These are phyloP conservation scores for Erodium maritimum DNA, from an alignment of 345 rosid species.

Conservation along the genomic window DNA sequence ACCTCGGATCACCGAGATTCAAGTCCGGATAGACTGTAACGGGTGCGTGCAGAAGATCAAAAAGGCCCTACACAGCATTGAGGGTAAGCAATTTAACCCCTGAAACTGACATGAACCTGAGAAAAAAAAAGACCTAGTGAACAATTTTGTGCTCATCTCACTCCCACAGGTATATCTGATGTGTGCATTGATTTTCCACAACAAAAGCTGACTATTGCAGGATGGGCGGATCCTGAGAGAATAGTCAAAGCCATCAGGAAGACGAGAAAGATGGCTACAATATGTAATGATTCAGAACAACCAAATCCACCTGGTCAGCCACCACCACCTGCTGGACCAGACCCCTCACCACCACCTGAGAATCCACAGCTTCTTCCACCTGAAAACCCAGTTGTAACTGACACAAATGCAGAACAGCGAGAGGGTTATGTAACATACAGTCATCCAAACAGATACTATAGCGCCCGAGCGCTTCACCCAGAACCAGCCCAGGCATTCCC, in stretches of 20 bases:
- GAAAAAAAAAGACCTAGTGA: background rate
- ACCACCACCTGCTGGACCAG: conserved; percentile 28
- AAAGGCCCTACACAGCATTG: conserved; percentile 47
- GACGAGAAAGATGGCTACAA: conserved; percentile 49
- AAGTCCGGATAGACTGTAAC: conserved; percentile 69
- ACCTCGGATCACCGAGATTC: conserved; percentile 48
- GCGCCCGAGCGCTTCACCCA: background rate
- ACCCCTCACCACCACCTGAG: conserved; percentile 1
- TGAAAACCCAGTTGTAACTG: conserved; percentile 1
- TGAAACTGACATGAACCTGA: no score
- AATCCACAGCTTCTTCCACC: background rate
- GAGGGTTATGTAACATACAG: background rate
- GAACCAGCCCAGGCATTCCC: background rate
- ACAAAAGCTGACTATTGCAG: conserved; percentile 50
- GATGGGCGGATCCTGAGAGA: conserved; percentile 65
- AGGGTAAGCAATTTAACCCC: no score
- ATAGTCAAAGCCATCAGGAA: conserved; percentile 53
- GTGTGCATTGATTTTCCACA: conserved; percentile 42
- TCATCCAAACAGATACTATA: background rate
- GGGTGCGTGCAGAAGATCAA: conserved; percentile 75
- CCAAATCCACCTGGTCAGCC: conserved; percentile 29
- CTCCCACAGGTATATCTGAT: conserved; percentile 45
- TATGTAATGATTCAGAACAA: conserved; percentile 34
- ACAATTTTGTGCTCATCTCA: background rate
- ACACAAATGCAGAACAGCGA: background rate